Evolutionary conservation across 768 basidiomycete species (phyloP), one percentile per base, ranked within the genome.

Genomic region (Leucogyrophana mollusca): DNA sequence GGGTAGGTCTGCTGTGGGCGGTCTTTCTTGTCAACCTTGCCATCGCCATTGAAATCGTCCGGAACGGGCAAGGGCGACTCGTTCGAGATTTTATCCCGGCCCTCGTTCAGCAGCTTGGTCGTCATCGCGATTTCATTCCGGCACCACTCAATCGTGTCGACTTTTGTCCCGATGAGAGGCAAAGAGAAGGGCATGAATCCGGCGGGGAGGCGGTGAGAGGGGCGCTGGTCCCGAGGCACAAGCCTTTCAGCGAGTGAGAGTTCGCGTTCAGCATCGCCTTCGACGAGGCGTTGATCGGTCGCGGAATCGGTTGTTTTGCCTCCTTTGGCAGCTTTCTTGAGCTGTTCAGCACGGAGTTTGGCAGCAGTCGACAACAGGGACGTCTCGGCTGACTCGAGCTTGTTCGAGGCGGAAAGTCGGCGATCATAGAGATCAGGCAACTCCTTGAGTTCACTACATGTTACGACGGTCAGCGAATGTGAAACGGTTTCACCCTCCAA

Each of bases 121-220:
- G 82, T 80, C 1, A 70, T 57, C 2, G 68, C 65, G 46, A 96
- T 90, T 67, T 94, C 87, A 16, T 76, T 70, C 23, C 89, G 74
- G 16, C 84, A 82, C 93, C 94, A 96, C 2, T 93, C 85, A 59
- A 98, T 93, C 3, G 88, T 80, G 68, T 98, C 96, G 13, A 97
- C 94, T 64, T 95, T 88, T 63, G 90, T 64, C 7, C 96, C 96
- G 3, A 81, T 68, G 20, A 95, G 72, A 1, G 81, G 80, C 20
- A 87, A 67, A 8, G 74, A 71, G 47, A 80, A 78, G 0, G 78
- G 79, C 36, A 81, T 32, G 58, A 76, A 76, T 8, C 82, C 73
- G 10, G 47, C 60, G 14, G 64, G 77, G 5, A 94, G 78, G 35
- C 85, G 82, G 60, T 91, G 90, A 0, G 81, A 80, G 0, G 95